Conservation (phyloP, 2,329 filamentous ascomycete genomes). For the Phialophora macrospora region DNA sequence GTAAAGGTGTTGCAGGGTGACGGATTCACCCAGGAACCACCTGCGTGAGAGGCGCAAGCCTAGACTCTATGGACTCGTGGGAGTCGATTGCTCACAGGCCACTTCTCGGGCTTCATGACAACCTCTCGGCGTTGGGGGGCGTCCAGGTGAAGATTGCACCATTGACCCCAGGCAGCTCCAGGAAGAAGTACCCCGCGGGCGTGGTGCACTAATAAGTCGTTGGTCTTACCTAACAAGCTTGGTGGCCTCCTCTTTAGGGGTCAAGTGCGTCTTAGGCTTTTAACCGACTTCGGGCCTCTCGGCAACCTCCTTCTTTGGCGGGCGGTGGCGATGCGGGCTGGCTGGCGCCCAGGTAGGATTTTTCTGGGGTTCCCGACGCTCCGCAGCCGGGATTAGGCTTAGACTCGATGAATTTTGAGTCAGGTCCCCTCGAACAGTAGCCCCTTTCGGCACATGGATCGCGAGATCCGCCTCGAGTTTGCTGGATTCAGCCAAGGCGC, state of each 20-base stretch:
- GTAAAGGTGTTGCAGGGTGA: not conserved
- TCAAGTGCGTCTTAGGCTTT: not conserved
- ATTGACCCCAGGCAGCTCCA: not conserved
- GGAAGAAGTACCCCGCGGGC: not conserved
- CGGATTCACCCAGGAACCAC: not conserved
- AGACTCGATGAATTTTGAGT: not conserved
- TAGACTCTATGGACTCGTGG: not conserved
- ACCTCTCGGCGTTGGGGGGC: not conserved
- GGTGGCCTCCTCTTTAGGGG: not conserved
- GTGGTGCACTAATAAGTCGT: not conserved
- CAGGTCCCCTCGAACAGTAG: not conserved
- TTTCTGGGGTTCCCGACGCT: not conserved
- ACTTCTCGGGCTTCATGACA: slow-evolving; percentile 4
- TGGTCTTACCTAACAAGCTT: not conserved
- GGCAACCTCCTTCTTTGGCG: not conserved
- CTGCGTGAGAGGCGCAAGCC: not conserved
- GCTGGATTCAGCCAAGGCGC: not conserved
- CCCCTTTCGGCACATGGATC: not conserved
- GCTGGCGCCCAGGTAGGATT: not conserved
- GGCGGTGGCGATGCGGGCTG: not conserved
- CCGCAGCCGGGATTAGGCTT: not conserved
- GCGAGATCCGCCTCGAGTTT: not conserved
- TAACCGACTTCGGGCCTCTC: not conserved
- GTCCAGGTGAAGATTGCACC: not conserved
- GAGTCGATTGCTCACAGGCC: not conserved